Conservation (phyloP, 1,139 yeast species). For the Barnettozyma hawaiiensis region DNA sequence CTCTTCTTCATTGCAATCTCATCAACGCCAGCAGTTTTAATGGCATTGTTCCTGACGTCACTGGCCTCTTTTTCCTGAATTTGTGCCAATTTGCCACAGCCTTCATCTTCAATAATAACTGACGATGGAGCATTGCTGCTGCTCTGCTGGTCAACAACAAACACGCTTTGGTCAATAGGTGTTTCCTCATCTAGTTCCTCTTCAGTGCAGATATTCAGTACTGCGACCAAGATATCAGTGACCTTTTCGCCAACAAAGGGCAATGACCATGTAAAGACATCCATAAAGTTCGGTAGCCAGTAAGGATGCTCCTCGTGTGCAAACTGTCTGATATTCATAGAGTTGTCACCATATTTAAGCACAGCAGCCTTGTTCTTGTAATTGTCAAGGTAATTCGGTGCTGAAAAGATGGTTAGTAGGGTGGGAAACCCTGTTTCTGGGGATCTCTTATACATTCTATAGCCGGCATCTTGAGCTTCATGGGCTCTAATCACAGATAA, state of each 20-base stretch:
- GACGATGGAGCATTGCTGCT: constrained; percentile 1
- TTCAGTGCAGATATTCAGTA: constrained; percentile 89
- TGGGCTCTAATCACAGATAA: constrained; percentile 89
- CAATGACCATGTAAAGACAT: constrained; percentile 94
- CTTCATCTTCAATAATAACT: too few species aligned
- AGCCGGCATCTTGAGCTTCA: constrained; percentile 97
- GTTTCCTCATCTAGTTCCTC: constrained; percentile 85
- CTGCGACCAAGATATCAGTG: constrained; percentile 88
- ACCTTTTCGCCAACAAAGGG: constrained; percentile 98
- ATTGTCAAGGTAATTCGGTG: constrained; percentile 91
- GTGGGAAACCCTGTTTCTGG: constrained; percentile 89
- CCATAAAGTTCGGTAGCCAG: constrained; percentile 97
- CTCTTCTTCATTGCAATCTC: constrained; percentile 35
- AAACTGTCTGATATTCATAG: constrained; percentile 94
- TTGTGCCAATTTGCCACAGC: not conserved
- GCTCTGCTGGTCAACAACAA: constrained; percentile 10
- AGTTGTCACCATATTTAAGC: constrained; percentile 81
- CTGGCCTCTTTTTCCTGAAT: constrained; percentile 1
- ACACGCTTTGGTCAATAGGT: constrained; percentile 29
- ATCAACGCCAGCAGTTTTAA: constrained; percentile 16
- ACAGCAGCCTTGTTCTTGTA: constrained; percentile 97
- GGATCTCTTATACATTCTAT: constrained; percentile 87
- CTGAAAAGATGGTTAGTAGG: constrained; percentile 86
- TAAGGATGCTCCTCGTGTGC: constrained; percentile 93
- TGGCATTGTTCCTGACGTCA: constrained; percentile 2